These are phyloP conservation scores for Dunaliella primolecta DNA, from an alignment of 139 green algal genomes.

Conservation along the genomic window DNA sequence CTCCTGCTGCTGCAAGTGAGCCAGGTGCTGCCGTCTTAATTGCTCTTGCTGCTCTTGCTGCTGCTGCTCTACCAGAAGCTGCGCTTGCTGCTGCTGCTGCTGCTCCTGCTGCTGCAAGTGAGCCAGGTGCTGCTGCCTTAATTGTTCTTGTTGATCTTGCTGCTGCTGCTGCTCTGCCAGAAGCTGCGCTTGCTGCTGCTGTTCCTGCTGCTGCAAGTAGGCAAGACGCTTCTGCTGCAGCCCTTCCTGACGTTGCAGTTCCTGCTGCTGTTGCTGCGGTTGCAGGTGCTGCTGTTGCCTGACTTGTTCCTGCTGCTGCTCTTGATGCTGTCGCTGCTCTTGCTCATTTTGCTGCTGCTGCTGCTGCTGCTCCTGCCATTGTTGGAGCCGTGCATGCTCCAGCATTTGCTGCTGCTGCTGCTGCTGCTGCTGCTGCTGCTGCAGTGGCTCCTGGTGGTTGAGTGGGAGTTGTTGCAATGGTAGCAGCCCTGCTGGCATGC, in stretches of 20 bases:
- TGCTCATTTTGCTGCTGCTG: background rate
- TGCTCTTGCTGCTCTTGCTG: background rate
- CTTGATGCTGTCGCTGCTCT: background rate
- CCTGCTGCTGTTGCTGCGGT: slow-evolving; percentile 13
- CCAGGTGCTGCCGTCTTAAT: background rate
- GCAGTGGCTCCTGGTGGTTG: background rate
- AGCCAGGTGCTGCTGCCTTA: background rate
- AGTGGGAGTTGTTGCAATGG: background rate
- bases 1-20: background rate
- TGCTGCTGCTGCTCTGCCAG: background rate
- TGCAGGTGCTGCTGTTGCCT: background rate
- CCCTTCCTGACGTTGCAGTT: background rate
- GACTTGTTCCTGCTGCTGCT: background rate
- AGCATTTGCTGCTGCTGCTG: background rate
- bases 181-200: slow-evolving; percentile 6
- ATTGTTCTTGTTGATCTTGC: background rate
- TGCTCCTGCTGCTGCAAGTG: background rate
- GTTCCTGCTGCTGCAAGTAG: background rate
- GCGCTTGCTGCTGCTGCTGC: background rate
- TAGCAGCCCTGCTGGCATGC: background rate
- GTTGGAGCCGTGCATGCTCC: background rate
- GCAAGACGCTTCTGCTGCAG: background rate
- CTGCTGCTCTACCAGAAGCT: background rate
- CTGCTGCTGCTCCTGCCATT: slow-evolving; percentile 8
- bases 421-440: slow-evolving; percentile 9